Conservation (phyloP, 768 basidiomycete genomes). For the Mycena rebaudengoi region DNA sequence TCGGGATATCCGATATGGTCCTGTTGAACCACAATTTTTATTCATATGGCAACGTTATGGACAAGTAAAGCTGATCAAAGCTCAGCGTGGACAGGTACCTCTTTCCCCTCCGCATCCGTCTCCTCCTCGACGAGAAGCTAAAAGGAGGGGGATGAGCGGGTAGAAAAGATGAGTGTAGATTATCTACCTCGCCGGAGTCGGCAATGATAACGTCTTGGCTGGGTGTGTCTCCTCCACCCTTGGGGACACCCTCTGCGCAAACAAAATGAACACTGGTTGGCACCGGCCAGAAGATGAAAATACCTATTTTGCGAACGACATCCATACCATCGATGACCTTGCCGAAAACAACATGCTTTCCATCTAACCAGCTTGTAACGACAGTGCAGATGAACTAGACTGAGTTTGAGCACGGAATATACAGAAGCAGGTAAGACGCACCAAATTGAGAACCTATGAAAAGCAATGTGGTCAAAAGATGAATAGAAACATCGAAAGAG, state of each 20-base stretch:
- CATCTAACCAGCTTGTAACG: slow-evolving; percentile 89
- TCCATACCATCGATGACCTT: slow-evolving; percentile 94
- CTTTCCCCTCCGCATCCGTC: slow-evolving; percentile 72
- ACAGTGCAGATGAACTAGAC: slow-evolving; percentile 91
- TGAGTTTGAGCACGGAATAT: slow-evolving; percentile 1
- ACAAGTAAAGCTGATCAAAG: slow-evolving; percentile 69
- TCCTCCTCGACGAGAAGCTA: slow-evolving; percentile 64
- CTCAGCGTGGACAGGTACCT: slow-evolving; percentile 96
- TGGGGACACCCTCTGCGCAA: slow-evolving; percentile 75
- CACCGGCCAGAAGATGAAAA: neutral
- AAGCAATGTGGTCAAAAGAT: neutral
- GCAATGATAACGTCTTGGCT: slow-evolving; percentile 79
- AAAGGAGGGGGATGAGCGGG: slow-evolving; percentile 6
- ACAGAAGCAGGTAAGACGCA: slow-evolving; percentile 43
- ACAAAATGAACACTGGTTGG: slow-evolving; percentile 6
- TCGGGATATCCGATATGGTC: slow-evolving; percentile 31
- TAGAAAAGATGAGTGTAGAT: slow-evolving; percentile 12
- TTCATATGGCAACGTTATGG: slow-evolving; percentile 54
- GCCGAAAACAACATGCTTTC: slow-evolving; percentile 94
- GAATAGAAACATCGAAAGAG: neutral
- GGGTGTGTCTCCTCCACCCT: slow-evolving; percentile 77
- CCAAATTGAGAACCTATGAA: slow-evolving; percentile 84
- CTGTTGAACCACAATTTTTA: slow-evolving; percentile 63
- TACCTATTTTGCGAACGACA: slow-evolving; percentile 79
- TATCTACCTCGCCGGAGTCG: slow-evolving; percentile 85